Percentiles rank a stretch among this genome's conserved stretches.
phyloP scores from a whole-genome alignment of 441 rosid species.

The Dalechampia spathulata region DNA sequence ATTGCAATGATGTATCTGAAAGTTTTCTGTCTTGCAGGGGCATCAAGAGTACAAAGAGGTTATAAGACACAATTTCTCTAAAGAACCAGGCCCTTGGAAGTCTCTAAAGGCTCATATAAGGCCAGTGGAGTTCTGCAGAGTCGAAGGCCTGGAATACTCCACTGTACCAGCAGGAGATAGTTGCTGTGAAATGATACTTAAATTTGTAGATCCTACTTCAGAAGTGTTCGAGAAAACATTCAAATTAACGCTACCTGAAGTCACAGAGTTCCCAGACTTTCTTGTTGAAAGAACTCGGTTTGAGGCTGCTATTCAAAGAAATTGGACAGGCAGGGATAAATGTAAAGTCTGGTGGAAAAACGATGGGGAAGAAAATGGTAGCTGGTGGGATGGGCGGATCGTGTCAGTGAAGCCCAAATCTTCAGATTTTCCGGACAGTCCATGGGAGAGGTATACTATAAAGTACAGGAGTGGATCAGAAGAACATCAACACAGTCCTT shows the following conservation, averaged over 20 bases:
- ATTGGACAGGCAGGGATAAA: slow-evolving; percentile 89
- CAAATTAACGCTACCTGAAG: slow-evolving; percentile 75
- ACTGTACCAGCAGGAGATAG: slow-evolving; percentile 89
- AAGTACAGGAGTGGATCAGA: slow-evolving; percentile 71
- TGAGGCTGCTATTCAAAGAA: slow-evolving; percentile 66
- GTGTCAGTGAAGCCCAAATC: slow-evolving; percentile 65
- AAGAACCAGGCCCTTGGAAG: slow-evolving; percentile 73
- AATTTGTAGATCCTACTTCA: slow-evolving; percentile 67
- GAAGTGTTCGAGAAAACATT: slow-evolving; percentile 44
- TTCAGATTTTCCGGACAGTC: slow-evolving; percentile 80
- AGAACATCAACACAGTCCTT: slow-evolving; percentile 85
- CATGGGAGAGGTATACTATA: slow-evolving; percentile 89
- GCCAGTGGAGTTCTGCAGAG: slow-evolving; percentile 81
- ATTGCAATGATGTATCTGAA: slow-evolving; percentile 7
- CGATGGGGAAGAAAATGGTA: slow-evolving; percentile 80
- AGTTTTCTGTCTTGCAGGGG: slow-evolving; percentile 57
- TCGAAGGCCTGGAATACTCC: slow-evolving; percentile 77
- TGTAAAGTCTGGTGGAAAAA: slow-evolving; percentile 99
- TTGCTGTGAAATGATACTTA: slow-evolving; percentile 93
- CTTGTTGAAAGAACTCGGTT: slow-evolving; percentile 92
- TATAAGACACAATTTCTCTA: slow-evolving; percentile 23
- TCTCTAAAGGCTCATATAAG: slow-evolving; percentile 50
- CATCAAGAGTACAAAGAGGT: slow-evolving; percentile 68
- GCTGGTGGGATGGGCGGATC: slow-evolving; percentile 97
- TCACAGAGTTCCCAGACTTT: slow-evolving; percentile 87